Evolutionary conservation across 1,284 basidiomycete genomes (phyloP).

Genomic region (Cronartium ribicola): DNA sequence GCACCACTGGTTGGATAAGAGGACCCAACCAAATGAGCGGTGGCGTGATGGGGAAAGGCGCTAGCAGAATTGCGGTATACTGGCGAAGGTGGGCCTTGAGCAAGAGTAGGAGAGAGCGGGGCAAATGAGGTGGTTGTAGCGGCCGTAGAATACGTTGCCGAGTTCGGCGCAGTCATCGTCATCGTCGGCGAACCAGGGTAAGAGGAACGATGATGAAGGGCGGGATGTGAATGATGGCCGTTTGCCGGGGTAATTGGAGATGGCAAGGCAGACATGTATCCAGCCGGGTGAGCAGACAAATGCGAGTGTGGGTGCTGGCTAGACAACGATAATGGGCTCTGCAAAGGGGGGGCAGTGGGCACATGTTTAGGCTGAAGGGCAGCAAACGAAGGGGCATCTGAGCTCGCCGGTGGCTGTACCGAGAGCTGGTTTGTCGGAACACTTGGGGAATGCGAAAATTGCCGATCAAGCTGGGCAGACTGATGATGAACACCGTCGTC

Average conservation of each 20-base stretch:
- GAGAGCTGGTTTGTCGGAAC: background rate
- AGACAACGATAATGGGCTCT: background rate
- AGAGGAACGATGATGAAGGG: conserved; percentile 8
- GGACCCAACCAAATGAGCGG: conserved; percentile 4
- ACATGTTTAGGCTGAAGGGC: background rate
- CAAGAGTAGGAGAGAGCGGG: background rate
- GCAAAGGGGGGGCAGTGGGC: background rate
- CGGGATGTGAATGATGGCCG: background rate
- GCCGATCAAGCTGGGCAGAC: conserved; percentile 7
- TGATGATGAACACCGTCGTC: background rate
- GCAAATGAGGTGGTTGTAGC: conserved; percentile 5
- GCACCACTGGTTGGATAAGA: conserved; percentile 5
- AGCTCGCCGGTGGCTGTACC: background rate
- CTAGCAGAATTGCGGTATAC: background rate
- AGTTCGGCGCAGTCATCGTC: conserved; percentile 20
- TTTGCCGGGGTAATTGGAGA: background rate
- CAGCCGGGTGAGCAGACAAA: conserved; percentile 3
- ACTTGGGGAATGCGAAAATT: conserved; percentile 11
- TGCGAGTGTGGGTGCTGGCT: background rate
- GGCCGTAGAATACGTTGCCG: conserved; percentile 17
- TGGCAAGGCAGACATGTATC: conserved; percentile 22
- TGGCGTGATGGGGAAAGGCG: conserved; percentile 17
- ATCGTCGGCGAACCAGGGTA: conserved; percentile 29
- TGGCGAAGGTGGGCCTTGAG: conserved; percentile 4
- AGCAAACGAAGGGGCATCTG: background rate